A percentile compares a stretch with the other conserved stretches of the same genome.
Evolutionary conservation across 2,329 filamentous ascomycete species (phyloP).

Genomic region (Exophiala sp.): DNA sequence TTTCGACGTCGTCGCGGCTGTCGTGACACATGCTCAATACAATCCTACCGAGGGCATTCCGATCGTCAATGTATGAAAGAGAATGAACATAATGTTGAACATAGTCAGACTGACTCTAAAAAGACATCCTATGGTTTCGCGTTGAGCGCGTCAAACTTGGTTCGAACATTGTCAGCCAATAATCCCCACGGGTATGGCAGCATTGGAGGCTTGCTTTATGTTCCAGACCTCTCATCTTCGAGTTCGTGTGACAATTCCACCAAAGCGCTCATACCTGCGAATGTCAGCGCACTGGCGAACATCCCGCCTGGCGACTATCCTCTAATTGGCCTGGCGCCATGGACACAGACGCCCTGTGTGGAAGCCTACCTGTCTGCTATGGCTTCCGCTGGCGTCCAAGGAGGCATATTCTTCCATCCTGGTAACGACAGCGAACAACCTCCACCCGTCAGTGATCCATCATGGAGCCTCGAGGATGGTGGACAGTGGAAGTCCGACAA

Average conservation of each 20-base stretch:
- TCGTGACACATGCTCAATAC: conserved; percentile 24
- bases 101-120: conserved; percentile 1
- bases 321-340: conserved; percentile 79
- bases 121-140: conserved; percentile 30
- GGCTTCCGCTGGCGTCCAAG: conserved; percentile 60
- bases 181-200: conserved; percentile 59
- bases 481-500: conserved; percentile 69
- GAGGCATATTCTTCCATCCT: conserved; percentile 55
- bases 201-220: conserved; percentile 78
- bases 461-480: conserved; percentile 69
- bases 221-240: conserved; percentile 62
- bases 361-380: conserved; percentile 64
- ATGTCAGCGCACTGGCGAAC: conserved; percentile 69
- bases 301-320: conserved; percentile 65
- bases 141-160: conserved; percentile 48
- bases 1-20: conserved; percentile 24
- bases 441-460: conserved; percentile 59
- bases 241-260: conserved; percentile 63
- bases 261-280: conserved; percentile 64
- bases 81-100: background rate
- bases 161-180: conserved; percentile 73
- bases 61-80: conserved; percentile 36
- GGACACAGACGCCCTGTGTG: conserved; percentile 73
- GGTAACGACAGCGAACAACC: conserved; percentile 54
- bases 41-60: conserved; percentile 31